Evolutionary conservation across 495 filamentous ascomycete genomes (phyloP).

Genomic region (Neurospora sp.): DNA sequence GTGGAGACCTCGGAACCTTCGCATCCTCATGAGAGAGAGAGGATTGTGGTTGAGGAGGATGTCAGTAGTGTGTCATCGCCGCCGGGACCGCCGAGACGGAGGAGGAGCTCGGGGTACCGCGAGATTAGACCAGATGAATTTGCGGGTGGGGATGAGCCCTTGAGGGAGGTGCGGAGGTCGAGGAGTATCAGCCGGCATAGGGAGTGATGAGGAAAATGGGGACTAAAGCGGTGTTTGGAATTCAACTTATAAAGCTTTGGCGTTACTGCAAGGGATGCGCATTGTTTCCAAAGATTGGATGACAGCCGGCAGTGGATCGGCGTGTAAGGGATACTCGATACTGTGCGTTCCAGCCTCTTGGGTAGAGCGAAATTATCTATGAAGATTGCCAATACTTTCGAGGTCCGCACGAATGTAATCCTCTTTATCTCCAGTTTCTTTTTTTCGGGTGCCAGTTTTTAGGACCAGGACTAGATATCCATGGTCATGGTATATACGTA

Average conservation of each 20-base stretch:
- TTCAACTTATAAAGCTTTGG: not conserved
- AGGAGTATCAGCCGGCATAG: slow-evolving; percentile 14
- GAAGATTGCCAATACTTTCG: not conserved
- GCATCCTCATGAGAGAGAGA: not conserved
- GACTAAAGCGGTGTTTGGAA: not conserved
- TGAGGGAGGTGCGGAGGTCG: slow-evolving; percentile 23
- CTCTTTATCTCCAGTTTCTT: not conserved
- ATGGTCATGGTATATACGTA: no score
- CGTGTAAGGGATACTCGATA: not conserved
- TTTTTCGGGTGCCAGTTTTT: not conserved
- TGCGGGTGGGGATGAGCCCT: slow-evolving; percentile 18
- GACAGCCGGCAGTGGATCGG: not conserved
- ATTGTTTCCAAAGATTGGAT: not conserved
- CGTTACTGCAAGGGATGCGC: not conserved
- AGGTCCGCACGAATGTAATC: not conserved
- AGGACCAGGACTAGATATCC: no score
- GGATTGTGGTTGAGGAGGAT: not conserved
- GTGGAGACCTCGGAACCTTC: not conserved
- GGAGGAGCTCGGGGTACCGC: slow-evolving; percentile 12
- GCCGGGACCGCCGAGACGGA: slow-evolving; percentile 3
- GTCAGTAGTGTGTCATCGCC: not conserved
- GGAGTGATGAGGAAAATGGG: not conserved
- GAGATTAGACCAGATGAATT: slow-evolving; percentile 25
- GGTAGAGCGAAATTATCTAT: not conserved
- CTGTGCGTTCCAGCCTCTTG: not conserved